Evolutionary conservation across 345 rosid species (phyloP), one percentile per base, ranked within the genome.

Genomic region (Anacardium occidentale): DNA sequence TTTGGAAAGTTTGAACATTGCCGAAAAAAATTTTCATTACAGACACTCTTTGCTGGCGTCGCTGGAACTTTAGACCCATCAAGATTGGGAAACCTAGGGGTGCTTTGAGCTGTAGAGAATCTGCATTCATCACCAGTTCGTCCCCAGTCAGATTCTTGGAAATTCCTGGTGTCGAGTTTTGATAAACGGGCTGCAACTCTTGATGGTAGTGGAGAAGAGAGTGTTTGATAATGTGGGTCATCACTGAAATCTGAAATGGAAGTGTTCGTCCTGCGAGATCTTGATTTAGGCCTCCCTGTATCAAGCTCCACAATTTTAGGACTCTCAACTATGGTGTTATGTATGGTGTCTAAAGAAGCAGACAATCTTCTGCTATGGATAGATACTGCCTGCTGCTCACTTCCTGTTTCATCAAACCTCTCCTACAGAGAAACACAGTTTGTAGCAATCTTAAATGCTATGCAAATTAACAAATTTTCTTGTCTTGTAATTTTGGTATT

Each of bases 281-380:
- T 89, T 54, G 93, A 86, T 70, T 83, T 82, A 44, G 86, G 91
- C 83, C 90, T 83, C 75, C 86, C 89, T 6, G 94, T 90, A 53
- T 92, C 98, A n/a, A 90, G 83, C 79, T 92, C 98, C 79, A 92
- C 97, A 20, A 92, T 92, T 80, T 92, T 92, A 20, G 94, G 91
- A 79, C 84, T 89, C 66, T 84, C 94, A 13, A 87, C 93, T 22
- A 75, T 68, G 34, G 69, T 55, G 70, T 74, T 72, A 55, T 68
- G 40, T 44, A 72, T 56, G 62, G 77, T 54, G 77, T 89, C 96
- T 0, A 83, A 75, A 24, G 89, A 87, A 37, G 89, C 78, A 13
- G 98, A 90, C 7, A 89, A 75, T 74, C 98, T 82, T 76, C 86
- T 83, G 83, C 94, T 92, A 70, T 90, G 94, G 21, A 85, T 55